Conservation (phyloP, 805 yeast species). For the Brettanomyces bruxellensis region DNA sequence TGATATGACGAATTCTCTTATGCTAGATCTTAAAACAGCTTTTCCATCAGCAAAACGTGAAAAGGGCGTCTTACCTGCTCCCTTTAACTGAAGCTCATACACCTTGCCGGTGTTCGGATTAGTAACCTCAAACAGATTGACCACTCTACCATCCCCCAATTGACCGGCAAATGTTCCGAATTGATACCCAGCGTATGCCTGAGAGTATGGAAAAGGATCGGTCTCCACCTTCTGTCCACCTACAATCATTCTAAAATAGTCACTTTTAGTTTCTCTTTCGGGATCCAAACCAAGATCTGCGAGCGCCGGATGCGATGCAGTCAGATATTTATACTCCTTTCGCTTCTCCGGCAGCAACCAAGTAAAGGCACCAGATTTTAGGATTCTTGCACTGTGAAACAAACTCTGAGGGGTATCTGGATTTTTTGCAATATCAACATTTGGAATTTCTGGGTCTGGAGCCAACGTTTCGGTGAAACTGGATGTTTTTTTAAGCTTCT, state of each 20-base stretch:
- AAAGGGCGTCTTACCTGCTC: conserved; percentile 86
- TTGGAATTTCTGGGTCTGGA: conserved; percentile 24
- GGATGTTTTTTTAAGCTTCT: conserved; percentile 19
- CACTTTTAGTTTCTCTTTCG: conserved; percentile 15
- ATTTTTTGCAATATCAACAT: conserved; percentile 17
- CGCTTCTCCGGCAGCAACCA: conserved; percentile 63
- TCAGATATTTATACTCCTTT: conserved; percentile 41
- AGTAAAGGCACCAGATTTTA: conserved; percentile 59
- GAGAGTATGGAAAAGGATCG: conserved; percentile 65
- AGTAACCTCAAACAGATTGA: conserved; percentile 65
- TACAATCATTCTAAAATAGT: conserved; percentile 40
- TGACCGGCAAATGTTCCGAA: conserved; percentile 97
- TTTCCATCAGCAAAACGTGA: conserved; percentile 96
- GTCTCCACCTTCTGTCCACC: conserved; percentile 46
- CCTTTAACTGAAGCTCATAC: conserved; percentile 77
- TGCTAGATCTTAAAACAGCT: conserved; percentile 81
- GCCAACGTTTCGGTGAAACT: conserved; percentile 18
- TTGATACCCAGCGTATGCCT: conserved; percentile 93
- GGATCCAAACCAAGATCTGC: conserved; percentile 52
- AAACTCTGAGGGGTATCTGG: conserved; percentile 21
- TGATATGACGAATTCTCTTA: conserved; percentile 79
- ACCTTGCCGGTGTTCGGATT: conserved; percentile 31
- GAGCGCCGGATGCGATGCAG: conserved; percentile 54
- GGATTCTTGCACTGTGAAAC: conserved; percentile 43
- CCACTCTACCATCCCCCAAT: conserved; percentile 90